Base-by-base conservation (phyloP, 2,329 filamentous ascomycete species). In the Talaromyces sp. region DNA sequence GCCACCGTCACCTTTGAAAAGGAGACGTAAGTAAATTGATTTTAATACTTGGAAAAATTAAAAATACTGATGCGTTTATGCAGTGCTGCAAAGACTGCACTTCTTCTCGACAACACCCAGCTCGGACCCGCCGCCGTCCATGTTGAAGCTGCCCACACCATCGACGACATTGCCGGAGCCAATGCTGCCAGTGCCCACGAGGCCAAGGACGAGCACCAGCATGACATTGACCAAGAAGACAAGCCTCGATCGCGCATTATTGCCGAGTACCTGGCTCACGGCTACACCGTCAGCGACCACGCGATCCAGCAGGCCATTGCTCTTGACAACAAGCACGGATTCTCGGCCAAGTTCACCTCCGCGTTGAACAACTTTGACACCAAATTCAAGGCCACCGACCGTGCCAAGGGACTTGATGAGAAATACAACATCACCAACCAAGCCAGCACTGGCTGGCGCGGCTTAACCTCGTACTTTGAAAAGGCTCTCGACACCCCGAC, bases 1-100 rank as follows among this genome's bases (percentile, higher is more conserved):
- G 95, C 95, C 61, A 90, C 88, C n/a, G 93, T 99, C 64, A 93
- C 87, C 57, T 99, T 99, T 72, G 95, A 98, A 79, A 97, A 97
- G 82, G 88, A 93, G 75, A 96, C 93, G 78, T 81, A 73, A 73
- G 78, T 68, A 60, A 29, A 66, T 6, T 21, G 3, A 24, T 11
- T 24, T 11, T 46, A 19, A 21, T 27, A 2, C 17, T 46, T 4
- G 29, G 6, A 31, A 13, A 5, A 17, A 41, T 29, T 35, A 31
- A n/a, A 11, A 13, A 55, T 55, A 5, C 59, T 57, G 13, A 50
- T 19, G 49, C 54, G 53, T 57, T n/a, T n/a, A 9, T 24, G 50
- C 24, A 81, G 78, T 14, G 95, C 95, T 56, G 93, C 93, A 62
- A 97, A 96, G 83, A 99, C 95, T 24, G 95, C 95, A 27, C 89